Base-by-base conservation (phyloP, 2,329 filamentous ascomycete species). In the Sclerotinia glacialis region DNA sequence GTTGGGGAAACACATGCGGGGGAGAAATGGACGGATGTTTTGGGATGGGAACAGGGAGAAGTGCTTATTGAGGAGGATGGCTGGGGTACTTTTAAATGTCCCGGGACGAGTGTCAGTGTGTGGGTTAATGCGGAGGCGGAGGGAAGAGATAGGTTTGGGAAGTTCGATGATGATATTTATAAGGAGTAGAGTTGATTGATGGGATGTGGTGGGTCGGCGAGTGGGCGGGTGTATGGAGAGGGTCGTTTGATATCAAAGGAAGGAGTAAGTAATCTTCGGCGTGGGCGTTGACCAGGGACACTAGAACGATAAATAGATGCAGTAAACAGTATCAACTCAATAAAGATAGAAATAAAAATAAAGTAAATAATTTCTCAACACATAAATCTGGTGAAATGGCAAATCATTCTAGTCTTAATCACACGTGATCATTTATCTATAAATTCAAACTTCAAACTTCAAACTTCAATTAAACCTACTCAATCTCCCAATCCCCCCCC, bases 11-110 rank as follows among this genome's bases (percentile, higher is more conserved):
- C 78, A 59, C 85, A 87, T 73, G 80, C 80, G 0, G 86, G 85
- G 0, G 85, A 90, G 77, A 75, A 78, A 49, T 90, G 88, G 87
- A 86, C 84, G 0, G 87, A 91, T 77, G 73, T 90, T 1, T 75
- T 87, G 62, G 82, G 79, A 8, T 84, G 82, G 81, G 80, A 81
- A 65, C 72, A 83, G 59, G 81, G 81, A 0, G 80, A 85, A 68
- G 83, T 90, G 0, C 76, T 78, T 21, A 88, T 91, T 71, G 86
- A 86, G 69, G 76, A 79, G 1, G 79, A 83, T 42, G 88, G 88
- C 0, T 88, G 80, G 72, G 88, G 84, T 0, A 67, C 78, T 18
- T 91, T 91, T 70, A 79, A 79, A 0, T 85, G 84, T 49, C 77
- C 77, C 14, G 80, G 79, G 7, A 79, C 81, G 47, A 86, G 85